phyloP scores from a whole-genome alignment of 768 basidiomycete species.

The Tylopilus subfusipes region DNA sequence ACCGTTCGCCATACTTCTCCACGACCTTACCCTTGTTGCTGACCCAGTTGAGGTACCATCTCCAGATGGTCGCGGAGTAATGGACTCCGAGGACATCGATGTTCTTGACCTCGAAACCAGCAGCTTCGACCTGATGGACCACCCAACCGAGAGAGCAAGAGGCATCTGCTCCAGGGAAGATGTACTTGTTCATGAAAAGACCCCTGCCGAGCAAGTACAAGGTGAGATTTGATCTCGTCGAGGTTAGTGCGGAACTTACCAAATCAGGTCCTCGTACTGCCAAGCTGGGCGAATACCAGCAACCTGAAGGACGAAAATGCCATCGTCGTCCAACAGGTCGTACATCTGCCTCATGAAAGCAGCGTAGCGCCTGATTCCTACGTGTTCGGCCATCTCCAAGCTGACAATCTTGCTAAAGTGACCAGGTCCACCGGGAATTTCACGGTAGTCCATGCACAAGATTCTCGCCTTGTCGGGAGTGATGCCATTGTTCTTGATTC shows the following conservation, averaged over 20 bases:
- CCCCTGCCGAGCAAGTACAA: conserved; percentile 49
- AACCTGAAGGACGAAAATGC: conserved; percentile 94
- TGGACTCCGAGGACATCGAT: conserved; percentile 97
- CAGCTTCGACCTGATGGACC: conserved; percentile 77
- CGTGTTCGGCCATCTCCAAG: conserved; percentile 99
- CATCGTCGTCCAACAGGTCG: conserved; percentile 90
- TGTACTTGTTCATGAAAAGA: conserved; percentile 96
- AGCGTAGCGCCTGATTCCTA: conserved; percentile 89
- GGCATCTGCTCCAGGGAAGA: conserved; percentile 99
- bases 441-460: conserved; percentile 89
- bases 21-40: conserved; percentile 86
- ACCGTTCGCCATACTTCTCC: conserved; percentile 83
- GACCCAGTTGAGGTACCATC: conserved; percentile 98
- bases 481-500: conserved; percentile 78
- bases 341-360: conserved; percentile 90
- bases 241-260: conserved; percentile 42
- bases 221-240: neutral
- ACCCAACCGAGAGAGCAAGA: conserved; percentile 96
- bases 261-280: conserved; percentile 98
- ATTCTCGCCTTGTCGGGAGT: conserved; percentile 76
- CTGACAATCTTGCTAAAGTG: conserved; percentile 92
- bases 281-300: conserved; percentile 92
- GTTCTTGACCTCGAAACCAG: conserved; percentile 96
- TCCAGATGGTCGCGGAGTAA: conserved; percentile 85
- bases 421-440: conserved; percentile 72